phyloP scores from a whole-genome alignment of 768 basidiomycete species.

The Lactarius hatsudake region DNA sequence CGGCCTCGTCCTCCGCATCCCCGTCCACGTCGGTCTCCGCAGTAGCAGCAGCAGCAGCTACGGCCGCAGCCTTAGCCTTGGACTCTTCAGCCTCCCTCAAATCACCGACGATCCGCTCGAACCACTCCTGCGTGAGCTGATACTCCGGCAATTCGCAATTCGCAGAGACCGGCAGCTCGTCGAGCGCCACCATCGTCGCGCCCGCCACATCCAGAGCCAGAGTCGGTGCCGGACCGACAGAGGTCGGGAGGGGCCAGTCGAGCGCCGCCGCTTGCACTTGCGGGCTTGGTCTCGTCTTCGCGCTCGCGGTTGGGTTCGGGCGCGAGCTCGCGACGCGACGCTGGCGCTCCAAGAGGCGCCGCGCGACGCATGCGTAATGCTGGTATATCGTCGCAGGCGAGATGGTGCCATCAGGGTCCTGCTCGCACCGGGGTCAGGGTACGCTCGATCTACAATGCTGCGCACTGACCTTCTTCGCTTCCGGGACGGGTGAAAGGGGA shows the following conservation, averaged over 20 bases:
- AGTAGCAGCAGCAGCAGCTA: too few relatives aligned
- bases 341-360: neutral
- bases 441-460: neutral
- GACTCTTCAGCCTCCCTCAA: neutral
- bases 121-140: constrained; percentile 22
- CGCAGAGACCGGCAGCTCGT: constrained; percentile 14
- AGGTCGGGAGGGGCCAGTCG: neutral
- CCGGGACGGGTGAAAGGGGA: neutral
- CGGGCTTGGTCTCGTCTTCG: neutral
- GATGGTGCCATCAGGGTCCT: neutral
- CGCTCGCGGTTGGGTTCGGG: neutral
- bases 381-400: constrained; percentile 6
- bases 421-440: neutral
- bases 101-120: neutral
- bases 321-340: neutral
- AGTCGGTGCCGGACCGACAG: neutral
- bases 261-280: neutral
- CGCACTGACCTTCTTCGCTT: constrained; percentile 2
- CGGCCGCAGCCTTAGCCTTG: neutral
- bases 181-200: constrained; percentile 7
- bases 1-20: neutral
- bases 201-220: neutral
- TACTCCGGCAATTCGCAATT: constrained; percentile 4
- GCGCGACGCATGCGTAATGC: constrained; percentile 6
- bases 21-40: neutral